A percentile compares a stretch with the other conserved stretches of the same genome.
These are phyloP conservation scores for Auricularia cornea DNA, from an alignment of 768 basidiomycete species.

Conservation along the genomic window DNA sequence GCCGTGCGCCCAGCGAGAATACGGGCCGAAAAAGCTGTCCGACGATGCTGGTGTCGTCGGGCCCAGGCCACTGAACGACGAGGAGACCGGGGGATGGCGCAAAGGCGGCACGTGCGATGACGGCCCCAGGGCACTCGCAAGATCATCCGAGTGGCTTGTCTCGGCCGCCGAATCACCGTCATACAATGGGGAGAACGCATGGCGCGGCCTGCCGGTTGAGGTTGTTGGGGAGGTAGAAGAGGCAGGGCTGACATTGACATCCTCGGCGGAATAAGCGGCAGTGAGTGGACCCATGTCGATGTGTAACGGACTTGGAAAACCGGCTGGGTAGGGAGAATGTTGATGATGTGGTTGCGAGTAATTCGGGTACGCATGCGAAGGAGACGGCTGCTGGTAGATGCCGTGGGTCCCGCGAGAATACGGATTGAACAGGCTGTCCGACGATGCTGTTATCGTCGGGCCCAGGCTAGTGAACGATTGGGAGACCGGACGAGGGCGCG, in stretches of 20 bases:
- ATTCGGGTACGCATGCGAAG: not conserved
- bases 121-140: too few species aligned
- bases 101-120: not conserved
- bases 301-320: too few species aligned
- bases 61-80: not conserved
- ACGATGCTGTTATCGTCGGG: not conserved
- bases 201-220: too few species aligned
- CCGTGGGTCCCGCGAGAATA: not conserved
- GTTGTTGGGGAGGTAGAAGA: too few species aligned
- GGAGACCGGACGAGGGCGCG: not conserved
- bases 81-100: not conserved
- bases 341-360: not conserved
- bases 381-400: not conserved
- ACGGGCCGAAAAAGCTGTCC: not conserved
- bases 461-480: not conserved
- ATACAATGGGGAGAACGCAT: too few species aligned
- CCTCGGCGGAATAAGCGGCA: too few species aligned
- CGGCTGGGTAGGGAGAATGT: too few species aligned
- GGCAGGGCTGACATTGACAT: too few species aligned
- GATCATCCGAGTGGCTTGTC: too few species aligned
- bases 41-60: not conserved
- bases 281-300: too few species aligned
- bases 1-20: not conserved
- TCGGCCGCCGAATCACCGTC: too few species aligned
- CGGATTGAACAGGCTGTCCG: not conserved